Base-by-base conservation (phyloP, 768 basidiomycete genomes). In the Leucocoprinus leucothites region DNA sequence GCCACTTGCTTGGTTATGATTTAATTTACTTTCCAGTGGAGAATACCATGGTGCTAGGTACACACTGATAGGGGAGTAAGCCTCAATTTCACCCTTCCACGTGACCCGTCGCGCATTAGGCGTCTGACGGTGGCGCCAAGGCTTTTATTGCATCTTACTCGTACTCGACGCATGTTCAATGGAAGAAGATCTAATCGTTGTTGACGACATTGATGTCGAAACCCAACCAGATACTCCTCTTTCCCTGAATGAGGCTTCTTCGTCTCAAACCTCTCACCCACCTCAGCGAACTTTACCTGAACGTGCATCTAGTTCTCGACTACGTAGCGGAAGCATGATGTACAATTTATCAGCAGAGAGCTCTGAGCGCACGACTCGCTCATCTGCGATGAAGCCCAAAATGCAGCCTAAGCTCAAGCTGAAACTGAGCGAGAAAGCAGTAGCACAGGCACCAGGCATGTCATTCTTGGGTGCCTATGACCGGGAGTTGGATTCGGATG, bases 401-500 rank as follows among this genome's bases (percentile, higher is more conserved):
- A 71, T 73, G 0, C 82, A 83, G 61, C 89, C 91, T 5, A 94
- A 92, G 68, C 79, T 94, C 34, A 94, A 93, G 67, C 82, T 94
- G 49, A 94, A 94, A 71, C 72, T 94, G 63, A 87, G 89, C 67
- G 91, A 91, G 57, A 90, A 89, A 63, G 83, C 87, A 2, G 88
- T 85, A 6, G 82, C 85, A 28, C 86, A 87, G 64, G 87, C 88
- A 26, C 89, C 87, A 48, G 92, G 91, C 57, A 89, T 84, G 83
- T 90, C 87, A 28, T 95, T 94, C 68, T 72, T 95, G 53, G 96
- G 96, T 6, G 80, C 87, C 11, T 98, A 94, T 68, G 95, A 98
- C 73, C 78, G 94, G 41, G 96, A 98, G 66, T 74, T 98, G 50
- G 96, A 98, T 68, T 94, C 91, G 48, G 93, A 98, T 63, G 92